Evolutionary conservation across 106 monocot species (phyloP), one percentile per base, ranked within the genome.

Genomic region (Dendrobium nobile): DNA sequence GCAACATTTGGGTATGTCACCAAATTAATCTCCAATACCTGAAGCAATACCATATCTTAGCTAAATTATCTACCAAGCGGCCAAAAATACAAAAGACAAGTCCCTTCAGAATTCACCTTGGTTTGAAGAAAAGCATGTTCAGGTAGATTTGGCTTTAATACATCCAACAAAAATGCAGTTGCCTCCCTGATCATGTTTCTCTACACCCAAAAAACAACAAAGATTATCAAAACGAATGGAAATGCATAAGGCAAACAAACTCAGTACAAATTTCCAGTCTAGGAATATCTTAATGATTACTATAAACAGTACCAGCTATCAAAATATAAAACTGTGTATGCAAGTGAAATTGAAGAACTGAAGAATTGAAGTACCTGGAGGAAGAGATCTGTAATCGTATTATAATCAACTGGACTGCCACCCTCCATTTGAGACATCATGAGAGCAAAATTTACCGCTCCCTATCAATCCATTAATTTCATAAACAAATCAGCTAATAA

Each of bases 381-480:
- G 86, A 98, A 98, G 3, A 98, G 88, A 82, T 98, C 97, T 28
- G 97, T 98, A 47, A 98, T 98, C 64, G 97, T 98, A 80, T 98
- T 98, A 80, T 98, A 98, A 88, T 98, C 97, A 80, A 98, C 82
- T 65, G 97, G 97, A 77, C 92, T 94, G 8, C 97, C 97, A 54
- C 97, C 97, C 76, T 98, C 94, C 97, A 98, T 98, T 92, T 98
- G 97, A 47, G 90, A 92, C 90, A 92, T 91, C 93, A 91, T 91
- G 65, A 93, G 88, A 81, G 90, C 91, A 85, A 90, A 92, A 77
- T 89, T 96, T 58, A 91, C 91, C 64, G 89, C 92, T 28, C 91
- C 91, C 91, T 91, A 88, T 74, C 67, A 78, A 77, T 58, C 42
- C 68, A 72, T 9, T 51, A 70, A 28, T 44, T 77, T 33, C 24